Base-by-base conservation (phyloP, 768 basidiomycete species). In the Termitomyces sp. region DNA sequence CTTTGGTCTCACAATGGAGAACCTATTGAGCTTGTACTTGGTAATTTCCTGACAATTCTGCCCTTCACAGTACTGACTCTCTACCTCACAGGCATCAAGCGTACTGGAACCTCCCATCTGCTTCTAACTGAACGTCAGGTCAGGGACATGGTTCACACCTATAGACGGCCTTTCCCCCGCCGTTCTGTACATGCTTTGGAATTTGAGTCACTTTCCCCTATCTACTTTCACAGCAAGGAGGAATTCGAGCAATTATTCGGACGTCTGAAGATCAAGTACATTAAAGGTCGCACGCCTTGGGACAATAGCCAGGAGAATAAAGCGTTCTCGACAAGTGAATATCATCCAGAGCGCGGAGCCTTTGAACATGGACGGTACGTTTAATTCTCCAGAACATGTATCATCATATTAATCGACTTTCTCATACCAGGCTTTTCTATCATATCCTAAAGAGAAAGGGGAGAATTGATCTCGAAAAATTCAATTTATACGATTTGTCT, bases 341-440 rank as follows among this genome's bases (percentile, higher is more conserved):
- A 64, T 1, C 63, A 67, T 6, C 43, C 63, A 9, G 62, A 66
- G 38, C 71, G 81, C 8, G 77, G 63, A 2, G 65, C 67, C 8
- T 81, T 79, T 64, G 80, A 82, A 50, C 76, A 79, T 44, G 76
- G 78, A 45, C 71, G 80, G 77, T 76, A 55, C 17, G 63, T 34
- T 40, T 17, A 8, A 11, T 34, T 28, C 40, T 34, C 15, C 17
- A 8, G 14, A 17, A 12, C 35, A 8, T 38, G 15, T 42, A 3
- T 15, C 2, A 15, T 32, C 11, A 10, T 45, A 32, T 10, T 24
- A 30, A 35, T 44, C 45, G 9, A 46, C 22, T 45, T 35, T 7
- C 24, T 57, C 11, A 12, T 19, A 17, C 22, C 45, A 75, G 74
- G 19, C 54, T 63, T 0, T 53, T 75, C 17, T 74, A 71, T 52